These are phyloP conservation scores for Blepharisma undulans DNA, from an alignment of 169 alveolate species.

Conservation along the genomic window DNA sequence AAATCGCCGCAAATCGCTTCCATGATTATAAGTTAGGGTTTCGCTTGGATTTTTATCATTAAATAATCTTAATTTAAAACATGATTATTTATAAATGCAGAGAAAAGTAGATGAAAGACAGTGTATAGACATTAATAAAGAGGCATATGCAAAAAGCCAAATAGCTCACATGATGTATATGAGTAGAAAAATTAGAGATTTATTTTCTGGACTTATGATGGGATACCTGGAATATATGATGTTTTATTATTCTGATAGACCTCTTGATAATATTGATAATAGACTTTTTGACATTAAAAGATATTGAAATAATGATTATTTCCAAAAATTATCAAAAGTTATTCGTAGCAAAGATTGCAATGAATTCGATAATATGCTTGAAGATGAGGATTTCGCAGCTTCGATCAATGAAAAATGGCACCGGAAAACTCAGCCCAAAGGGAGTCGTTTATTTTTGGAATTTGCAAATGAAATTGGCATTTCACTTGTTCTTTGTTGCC, in stretches of 20 bases:
- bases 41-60: slow-evolving; percentile 27
- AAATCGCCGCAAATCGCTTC: not conserved
- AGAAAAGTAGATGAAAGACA: not conserved
- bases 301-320: not conserved
- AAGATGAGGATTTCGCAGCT: not conserved
- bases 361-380: not conserved
- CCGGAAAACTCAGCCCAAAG: not conserved
- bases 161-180: not conserved
- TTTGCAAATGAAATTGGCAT: not conserved
- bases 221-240: not conserved
- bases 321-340: not conserved
- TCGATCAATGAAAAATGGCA: not conserved
- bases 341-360: not conserved
- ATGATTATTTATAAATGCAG: not conserved
- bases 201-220: not conserved
- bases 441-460: not conserved
- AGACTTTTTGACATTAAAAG: not conserved
- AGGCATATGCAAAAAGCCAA: not conserved
- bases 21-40: slow-evolving; percentile 23
- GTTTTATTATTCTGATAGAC: not conserved
- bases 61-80: not conserved
- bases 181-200: not conserved
- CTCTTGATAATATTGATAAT: not conserved
- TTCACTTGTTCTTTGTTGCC: not conserved
- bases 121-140: not conserved